phyloP scores from a whole-genome alignment of 2,329 filamentous ascomycete genomes.

The Daldinia sp. region DNA sequence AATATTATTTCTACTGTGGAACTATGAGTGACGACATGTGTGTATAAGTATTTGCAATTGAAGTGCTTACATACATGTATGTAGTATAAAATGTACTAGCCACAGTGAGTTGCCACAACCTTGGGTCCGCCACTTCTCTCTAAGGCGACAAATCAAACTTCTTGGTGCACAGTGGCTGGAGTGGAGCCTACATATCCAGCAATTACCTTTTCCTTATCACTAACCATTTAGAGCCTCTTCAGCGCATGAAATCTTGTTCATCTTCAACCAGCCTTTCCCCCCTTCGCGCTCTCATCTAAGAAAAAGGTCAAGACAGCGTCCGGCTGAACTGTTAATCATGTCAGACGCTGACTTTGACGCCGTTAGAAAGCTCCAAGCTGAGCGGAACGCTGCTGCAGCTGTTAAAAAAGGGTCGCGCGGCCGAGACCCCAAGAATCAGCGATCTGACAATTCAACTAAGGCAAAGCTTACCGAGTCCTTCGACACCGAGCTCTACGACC shows the following conservation, averaged over 20 bases:
- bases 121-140: neutral
- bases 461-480: constrained; percentile 90
- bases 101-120: neutral
- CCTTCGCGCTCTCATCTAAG: constrained; percentile 37
- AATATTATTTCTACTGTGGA: neutral
- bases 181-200: constrained; percentile 24
- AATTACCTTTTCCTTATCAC: constrained; percentile 26
- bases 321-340: constrained; percentile 61
- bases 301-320: constrained; percentile 49
- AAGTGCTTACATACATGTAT: no score
- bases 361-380: constrained; percentile 88
- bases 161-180: neutral
- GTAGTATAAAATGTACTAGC: neutral
- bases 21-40: no score
- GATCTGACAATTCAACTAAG: constrained; percentile 86
- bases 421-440: constrained; percentile 83
- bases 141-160: constrained; percentile 7
- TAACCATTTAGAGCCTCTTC: constrained; percentile 30
- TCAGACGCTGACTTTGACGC: constrained; percentile 87
- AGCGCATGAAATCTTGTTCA: constrained; percentile 42
- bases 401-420: constrained; percentile 84
- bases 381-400: constrained; percentile 85
- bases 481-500: constrained; percentile 89
- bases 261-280: constrained; percentile 29
- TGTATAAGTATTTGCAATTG: no score